A percentile compares a stretch with the other conserved stretches of the same genome.
These are phyloP conservation scores for Hymenoscyphus scutula DNA, from an alignment of 2,329 filamentous ascomycete species.

Conservation along the genomic window DNA sequence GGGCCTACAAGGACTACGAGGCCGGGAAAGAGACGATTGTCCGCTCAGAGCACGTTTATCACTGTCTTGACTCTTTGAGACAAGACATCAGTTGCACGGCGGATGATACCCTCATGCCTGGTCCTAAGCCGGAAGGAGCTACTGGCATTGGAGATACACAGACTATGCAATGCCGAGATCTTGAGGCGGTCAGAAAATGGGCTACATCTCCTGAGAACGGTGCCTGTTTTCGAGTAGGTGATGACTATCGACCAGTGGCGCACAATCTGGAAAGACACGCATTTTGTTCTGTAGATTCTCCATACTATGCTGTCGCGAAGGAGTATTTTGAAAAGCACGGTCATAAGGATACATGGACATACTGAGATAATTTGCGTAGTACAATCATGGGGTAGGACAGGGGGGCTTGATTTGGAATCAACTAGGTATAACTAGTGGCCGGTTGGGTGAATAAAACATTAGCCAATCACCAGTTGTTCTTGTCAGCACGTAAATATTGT, in stretches of 20 bases:
- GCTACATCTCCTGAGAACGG: background rate
- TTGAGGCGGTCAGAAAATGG: background rate
- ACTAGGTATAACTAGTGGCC: too few relatives aligned
- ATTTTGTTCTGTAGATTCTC: slow-evolving; percentile 5
- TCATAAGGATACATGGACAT: background rate
- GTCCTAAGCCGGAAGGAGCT: background rate
- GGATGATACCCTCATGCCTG: background rate
- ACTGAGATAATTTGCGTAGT: background rate
- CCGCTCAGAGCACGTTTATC: background rate
- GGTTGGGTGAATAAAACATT: too few relatives aligned
- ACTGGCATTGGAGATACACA: background rate
- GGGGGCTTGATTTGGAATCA: background rate
- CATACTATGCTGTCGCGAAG: slow-evolving; percentile 1
- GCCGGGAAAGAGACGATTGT: background rate
- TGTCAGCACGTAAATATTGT: too few relatives aligned
- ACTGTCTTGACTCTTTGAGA: background rate
- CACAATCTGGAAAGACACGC: background rate
- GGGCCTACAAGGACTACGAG: background rate
- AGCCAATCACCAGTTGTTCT: too few relatives aligned
- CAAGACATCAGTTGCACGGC: background rate
- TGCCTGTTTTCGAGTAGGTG: background rate
- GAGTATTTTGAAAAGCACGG: slow-evolving; percentile 7
- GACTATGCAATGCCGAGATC: background rate
- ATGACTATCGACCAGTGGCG: background rate
- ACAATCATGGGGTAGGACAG: background rate